Evolutionary conservation across 2,329 filamentous ascomycete species (phyloP), one percentile per base, ranked within the genome.

Genomic region (Colletotrichum neosansevieriae): DNA sequence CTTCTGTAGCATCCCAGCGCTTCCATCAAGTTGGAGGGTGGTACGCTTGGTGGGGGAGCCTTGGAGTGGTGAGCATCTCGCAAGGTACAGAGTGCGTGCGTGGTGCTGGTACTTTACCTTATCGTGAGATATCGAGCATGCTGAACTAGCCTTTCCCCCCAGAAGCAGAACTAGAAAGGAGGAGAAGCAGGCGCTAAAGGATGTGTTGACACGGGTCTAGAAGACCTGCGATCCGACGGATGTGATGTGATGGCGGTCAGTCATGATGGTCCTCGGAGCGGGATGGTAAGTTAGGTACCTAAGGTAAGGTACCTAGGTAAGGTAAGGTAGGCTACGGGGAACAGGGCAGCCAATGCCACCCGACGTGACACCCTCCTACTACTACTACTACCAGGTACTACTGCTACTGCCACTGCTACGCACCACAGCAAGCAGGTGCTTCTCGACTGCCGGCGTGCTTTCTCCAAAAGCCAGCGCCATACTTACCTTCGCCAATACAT

Each of bases 1-100:
- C 61, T 68, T 68, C 61, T 54, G 65, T 65, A 32, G 60, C 21
- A 68, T 65, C 40, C 45, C 40, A 59, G 45, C 21, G 51, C 58
- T 61, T 53, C 58, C 58, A 61, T 44, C 58, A 44, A 32, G 47
- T 34, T 53, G 47, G 58, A 42, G 49, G 21, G 58, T 61, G 29
- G 58, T 36, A 53, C 24, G 49, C 58, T 44, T 21, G 58, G 58
- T 61, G 47, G 58, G n/a, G 38, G 47, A 32, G 50, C 34, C 34
- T 54, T 54, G 51, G 11, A 11, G 12, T 38, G 51, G 44, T 50
- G 36, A 61, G 17, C 58, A 44, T 34, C 36, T 61, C 21, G 36
- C 15, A 13, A 51, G 45, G 45, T 51, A 19, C 49, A 2, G 29
- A 29, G 29, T 7, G 29, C 29, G 29, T 29, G n/a, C n/a, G n/a